Base-by-base conservation (phyloP, 768 basidiomycete genomes). In the Russula brevipes region DNA sequence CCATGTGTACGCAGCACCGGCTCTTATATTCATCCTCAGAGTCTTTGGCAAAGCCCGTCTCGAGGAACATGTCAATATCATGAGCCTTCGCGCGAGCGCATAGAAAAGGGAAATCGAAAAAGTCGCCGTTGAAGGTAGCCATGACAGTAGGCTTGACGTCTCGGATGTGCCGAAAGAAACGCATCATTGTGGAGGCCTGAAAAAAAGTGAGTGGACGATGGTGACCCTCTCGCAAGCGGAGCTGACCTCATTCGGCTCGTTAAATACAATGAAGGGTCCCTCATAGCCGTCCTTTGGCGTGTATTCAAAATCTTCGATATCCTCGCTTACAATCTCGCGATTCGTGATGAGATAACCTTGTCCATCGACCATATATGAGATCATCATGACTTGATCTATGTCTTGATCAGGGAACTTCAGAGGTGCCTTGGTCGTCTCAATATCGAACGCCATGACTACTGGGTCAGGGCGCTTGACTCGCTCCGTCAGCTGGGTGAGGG, bases 381-480 rank as follows among this genome's bases (percentile, higher is more conserved):
- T 98, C 97, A 99, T 99, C 96, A 99, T 99, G 70, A 99, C 94
- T 73, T 98, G 95, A 77, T 98, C 97, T 31, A 92, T 87, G 7
- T 85, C 83, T 69, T 94, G 89, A 77, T 98, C 97, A 1, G 97
- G 96, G 72, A 98, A 98, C 75, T 98, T 98, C 70, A 98, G 85
- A n/a, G 97, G 96, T n/a, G 92, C 89, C 76, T 99, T 99, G 1
- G 95, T 96, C 17, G 93, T 95, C 75, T 99, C 97, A 72, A 99
- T 99, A 85, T 98, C 97, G 73, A 81, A 99, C 0, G 97, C 97
- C 92, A 99, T 89, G 57, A 99, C 94, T 47, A 99, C 94, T 0
- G 97, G 97, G 71, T 99, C 97, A 24, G 97, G 94, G 83, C 97
- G 94, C 73, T 97, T 96, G 63, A 98, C 94, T 60, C 93, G 85